These are phyloP conservation scores for Tremellales sp. DNA, from an alignment of 1,284 basidiomycete species.

Conservation along the genomic window DNA sequence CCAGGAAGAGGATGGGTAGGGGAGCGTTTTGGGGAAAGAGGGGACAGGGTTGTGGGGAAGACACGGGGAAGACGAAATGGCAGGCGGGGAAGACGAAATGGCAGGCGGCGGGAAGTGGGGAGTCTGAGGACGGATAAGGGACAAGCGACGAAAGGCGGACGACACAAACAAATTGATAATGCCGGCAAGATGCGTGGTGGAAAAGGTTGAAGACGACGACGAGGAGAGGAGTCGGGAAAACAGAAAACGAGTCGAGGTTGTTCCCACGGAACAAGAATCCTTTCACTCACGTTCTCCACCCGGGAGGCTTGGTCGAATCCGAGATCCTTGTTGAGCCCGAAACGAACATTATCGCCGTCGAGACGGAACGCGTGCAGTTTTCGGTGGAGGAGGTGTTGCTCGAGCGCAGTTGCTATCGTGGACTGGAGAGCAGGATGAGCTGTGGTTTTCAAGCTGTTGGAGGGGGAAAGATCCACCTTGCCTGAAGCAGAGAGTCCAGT, in stretches of 20 bases:
- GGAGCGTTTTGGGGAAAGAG: background rate
- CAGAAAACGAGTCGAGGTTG: background rate
- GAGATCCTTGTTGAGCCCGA: conserved; percentile 96
- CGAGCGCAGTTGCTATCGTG: conserved; percentile 93
- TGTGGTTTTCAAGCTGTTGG: background rate
- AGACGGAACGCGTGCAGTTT: conserved; percentile 84
- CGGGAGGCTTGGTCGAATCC: conserved; percentile 93
- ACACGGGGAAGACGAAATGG: no score
- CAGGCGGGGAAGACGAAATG: background rate
- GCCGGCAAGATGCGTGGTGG: background rate
- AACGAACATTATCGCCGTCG: conserved; percentile 95
- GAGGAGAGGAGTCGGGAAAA: background rate
- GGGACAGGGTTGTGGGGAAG: no score
- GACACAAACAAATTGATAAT: no score
- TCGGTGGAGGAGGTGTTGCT: conserved; percentile 88
- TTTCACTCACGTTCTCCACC: conserved; percentile 69
- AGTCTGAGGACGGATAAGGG: no score
- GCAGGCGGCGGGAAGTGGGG: background rate
- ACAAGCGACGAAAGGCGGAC: no score
- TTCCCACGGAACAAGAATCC: background rate
- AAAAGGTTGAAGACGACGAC: background rate
- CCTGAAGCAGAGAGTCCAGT: conserved; percentile 90
- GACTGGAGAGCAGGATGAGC: conserved; percentile 58
- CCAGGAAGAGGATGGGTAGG: background rate
- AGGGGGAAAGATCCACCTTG: conserved; percentile 57